Evolutionary conservation across 2,329 filamentous ascomycete genomes (phyloP).

Genomic region (Rhexocercosporidium sp.): DNA sequence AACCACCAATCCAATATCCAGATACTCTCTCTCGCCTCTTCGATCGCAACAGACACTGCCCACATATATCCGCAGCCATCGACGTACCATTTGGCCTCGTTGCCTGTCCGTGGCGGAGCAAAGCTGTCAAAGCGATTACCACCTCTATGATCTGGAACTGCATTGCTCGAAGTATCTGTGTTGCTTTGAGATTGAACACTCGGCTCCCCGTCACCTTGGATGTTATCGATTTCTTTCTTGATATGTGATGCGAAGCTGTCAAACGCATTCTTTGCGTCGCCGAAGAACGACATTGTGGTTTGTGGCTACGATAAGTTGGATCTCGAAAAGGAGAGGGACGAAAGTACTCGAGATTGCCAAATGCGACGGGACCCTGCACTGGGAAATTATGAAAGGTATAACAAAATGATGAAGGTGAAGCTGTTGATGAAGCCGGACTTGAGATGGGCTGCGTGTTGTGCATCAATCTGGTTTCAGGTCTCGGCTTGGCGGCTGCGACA

Average conservation of each 20-base stretch:
- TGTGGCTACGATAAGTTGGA: background rate
- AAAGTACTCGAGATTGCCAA: background rate
- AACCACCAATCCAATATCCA: constrained; percentile 91
- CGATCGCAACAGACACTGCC: constrained; percentile 80
- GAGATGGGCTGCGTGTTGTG: constrained; percentile 1
- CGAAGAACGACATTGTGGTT: constrained; percentile 19
- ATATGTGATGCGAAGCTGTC: constrained; percentile 29
- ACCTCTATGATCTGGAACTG: constrained; percentile 49
- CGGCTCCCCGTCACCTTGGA: constrained; percentile 43
- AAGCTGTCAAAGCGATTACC: constrained; percentile 69
- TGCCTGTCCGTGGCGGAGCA: constrained; percentile 72
- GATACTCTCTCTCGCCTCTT: constrained; percentile 77
- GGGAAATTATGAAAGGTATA: background rate
- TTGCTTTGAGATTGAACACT: constrained; percentile 53
- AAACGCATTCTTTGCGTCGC: constrained; percentile 18
- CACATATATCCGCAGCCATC: constrained; percentile 86
- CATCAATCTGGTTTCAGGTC: constrained; percentile 5
- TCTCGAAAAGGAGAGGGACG: background rate
- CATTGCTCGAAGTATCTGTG: constrained; percentile 47
- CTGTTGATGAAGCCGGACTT: background rate
- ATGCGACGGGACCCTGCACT: background rate
- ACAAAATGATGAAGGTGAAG: background rate
- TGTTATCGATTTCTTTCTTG: constrained; percentile 25
- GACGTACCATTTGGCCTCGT: constrained; percentile 85
- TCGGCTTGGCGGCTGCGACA: background rate